Base-by-base conservation (phyloP, 208 protist species). In the Naegleria gruberi region DNA sequence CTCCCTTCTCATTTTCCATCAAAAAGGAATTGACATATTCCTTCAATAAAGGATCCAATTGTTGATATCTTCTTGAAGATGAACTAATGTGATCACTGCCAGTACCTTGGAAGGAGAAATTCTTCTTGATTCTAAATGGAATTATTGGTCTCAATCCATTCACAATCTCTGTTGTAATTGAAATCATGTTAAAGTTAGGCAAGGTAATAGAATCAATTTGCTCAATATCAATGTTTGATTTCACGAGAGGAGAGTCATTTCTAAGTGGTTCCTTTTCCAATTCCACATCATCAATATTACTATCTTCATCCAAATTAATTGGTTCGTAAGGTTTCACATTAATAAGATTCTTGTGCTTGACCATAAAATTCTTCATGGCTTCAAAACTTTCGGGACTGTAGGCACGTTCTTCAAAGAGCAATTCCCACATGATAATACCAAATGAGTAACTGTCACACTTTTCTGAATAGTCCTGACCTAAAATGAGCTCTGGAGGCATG, bases 401-500 rank as follows among this genome's bases (percentile, higher is more conserved):
- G 10, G 65, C 65, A 7, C 34, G 26, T 37, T 37, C 17, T n/a
- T 77, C 65, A 77, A 77, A 77, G 12, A 77, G 30, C 34, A 77
- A 77, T 77, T 77, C 65, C 65, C 65, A 77, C 81, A 84, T 84
- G 1, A 84, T 45, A 5, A 84, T 84, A 45, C 37, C 34, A 84
- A 44, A 84, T 45, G 37, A 45, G 44, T 84, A 84, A 42, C 42
- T 37, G 42, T 84, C 81, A 84, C 81, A 84, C 17, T 45, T 84
- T 44, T 84, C 41, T 40, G 34, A 45, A 45, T 84, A 84, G n/a
- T 17, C 37, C n/a, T 84, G 37, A 30, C 44, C 42, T 30, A 42
- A n/a, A 7, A 84, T 44, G 30, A 84, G 42, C 30, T 84, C 81
- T 45, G 81, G 81, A 30, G 81, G 5, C 23, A 84, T 84, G 44